phyloP scores from a whole-genome alignment of 1,139 yeast species.

The Yamadazyma friedrichii region DNA sequence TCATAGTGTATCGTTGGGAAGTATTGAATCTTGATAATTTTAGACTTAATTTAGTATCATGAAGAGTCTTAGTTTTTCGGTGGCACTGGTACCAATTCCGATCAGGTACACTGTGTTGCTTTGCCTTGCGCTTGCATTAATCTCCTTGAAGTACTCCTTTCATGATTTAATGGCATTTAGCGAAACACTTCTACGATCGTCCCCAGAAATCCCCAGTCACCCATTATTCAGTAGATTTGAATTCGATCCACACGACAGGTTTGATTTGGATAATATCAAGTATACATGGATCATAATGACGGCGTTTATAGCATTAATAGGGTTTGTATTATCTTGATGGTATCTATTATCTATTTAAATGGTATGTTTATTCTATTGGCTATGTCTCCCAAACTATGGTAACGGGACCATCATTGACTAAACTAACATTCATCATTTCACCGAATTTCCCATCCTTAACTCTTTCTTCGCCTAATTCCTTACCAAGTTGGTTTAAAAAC shows the following conservation, averaged over 20 bases:
- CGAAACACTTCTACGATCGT: neutral
- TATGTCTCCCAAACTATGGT: conserved; percentile 71
- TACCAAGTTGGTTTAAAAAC: conserved; percentile 50
- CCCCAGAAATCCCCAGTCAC: neutral
- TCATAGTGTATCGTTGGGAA: conserved; percentile 13
- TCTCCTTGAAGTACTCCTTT: conserved; percentile 6
- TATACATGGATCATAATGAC: conserved; percentile 17
- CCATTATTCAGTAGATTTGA: conserved; percentile 18
- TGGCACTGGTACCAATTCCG: neutral
- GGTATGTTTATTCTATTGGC: neutral
- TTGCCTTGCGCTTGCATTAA: neutral
- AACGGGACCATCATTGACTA: conserved; percentile 85
- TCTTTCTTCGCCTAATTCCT: conserved; percentile 56
- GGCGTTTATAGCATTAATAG: conserved; percentile 7
- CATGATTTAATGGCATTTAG: conserved; percentile 5
- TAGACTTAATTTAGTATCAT: conserved; percentile 6
- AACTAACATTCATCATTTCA: conserved; percentile 92
- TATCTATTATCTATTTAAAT: too few relatives aligned
- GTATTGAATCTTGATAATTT: conserved; percentile 3
- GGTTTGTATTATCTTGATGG: neutral
- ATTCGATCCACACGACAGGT: conserved; percentile 24
- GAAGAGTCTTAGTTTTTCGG: neutral
- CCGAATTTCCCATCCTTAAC: conserved; percentile 92
- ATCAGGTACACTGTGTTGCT: conserved; percentile 4
- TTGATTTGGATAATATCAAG: conserved; percentile 20